Conservation (phyloP, 2,329 filamentous ascomycete species). For the Cladosporium velox region DNA sequence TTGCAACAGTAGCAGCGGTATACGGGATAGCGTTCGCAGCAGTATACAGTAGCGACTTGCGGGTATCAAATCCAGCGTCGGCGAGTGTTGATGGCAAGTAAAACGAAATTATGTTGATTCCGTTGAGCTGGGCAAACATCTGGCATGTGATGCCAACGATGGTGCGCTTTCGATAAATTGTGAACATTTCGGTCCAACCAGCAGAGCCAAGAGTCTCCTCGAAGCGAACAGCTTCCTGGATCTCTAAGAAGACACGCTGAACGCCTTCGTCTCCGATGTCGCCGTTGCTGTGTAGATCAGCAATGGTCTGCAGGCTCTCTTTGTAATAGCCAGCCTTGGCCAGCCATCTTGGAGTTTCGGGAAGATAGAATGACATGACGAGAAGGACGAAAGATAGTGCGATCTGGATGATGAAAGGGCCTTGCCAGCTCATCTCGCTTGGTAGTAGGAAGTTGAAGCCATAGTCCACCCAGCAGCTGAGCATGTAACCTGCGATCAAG, state of each 20-base stretch:
- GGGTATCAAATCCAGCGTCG: constrained; percentile 84
- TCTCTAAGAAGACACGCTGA: constrained; percentile 91
- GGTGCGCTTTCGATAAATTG: constrained; percentile 80
- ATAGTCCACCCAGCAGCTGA: constrained; percentile 96
- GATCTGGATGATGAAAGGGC: constrained; percentile 86
- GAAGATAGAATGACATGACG: constrained; percentile 81
- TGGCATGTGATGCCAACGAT: constrained; percentile 98
- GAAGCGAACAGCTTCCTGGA: constrained; percentile 87
- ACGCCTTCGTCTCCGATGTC: constrained; percentile 94
- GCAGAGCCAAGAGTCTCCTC: constrained; percentile 86
- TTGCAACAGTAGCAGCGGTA: constrained; percentile 83
- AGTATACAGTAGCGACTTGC: constrained; percentile 88
- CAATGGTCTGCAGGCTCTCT: constrained; percentile 68
- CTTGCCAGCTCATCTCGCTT: constrained; percentile 78
- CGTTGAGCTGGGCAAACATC: constrained; percentile 88
- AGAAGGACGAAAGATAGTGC: constrained; percentile 83
- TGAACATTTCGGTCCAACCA: constrained; percentile 96
- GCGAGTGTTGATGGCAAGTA: constrained; percentile 74
- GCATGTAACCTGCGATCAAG: constrained; percentile 88
- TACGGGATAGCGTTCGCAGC: constrained; percentile 91
- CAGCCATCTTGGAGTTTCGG: constrained; percentile 81
- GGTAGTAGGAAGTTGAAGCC: constrained; percentile 80
- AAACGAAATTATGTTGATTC: constrained; percentile 93
- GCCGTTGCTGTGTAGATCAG: constrained; percentile 71
- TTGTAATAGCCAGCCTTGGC: constrained; percentile 21